Base-by-base conservation (phyloP, 164 flowering plant species). In the Vitis rotundifolia region DNA sequence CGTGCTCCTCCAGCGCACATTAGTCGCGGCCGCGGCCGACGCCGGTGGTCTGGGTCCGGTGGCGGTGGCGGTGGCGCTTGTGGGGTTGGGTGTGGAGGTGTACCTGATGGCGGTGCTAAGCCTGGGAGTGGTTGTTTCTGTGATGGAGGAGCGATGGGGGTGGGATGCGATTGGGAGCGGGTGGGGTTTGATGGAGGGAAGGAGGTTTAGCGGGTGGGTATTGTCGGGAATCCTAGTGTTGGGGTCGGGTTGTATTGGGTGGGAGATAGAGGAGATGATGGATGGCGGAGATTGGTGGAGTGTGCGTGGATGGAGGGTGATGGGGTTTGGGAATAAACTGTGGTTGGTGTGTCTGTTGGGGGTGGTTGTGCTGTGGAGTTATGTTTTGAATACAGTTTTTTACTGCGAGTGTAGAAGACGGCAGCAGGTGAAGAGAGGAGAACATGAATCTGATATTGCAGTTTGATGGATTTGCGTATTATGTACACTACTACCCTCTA, bases 111-210 rank as follows among this genome's bases (percentile, higher is more conserved):
- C 84, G 47, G 82, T 86, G 12, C 11, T 76, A 74, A 76, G 88
- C 22, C 31, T 86, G 31, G 90, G 72, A 16, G 51, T 85, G 77
- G 90, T 86, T 68, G 86, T 77, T 11, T 85, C 92, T 64, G 74
- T 85, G 9, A 18, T 72, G 68, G 92, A 88, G 68, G 87, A 79
- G 66, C 69, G 64, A 60, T 64, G 51, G 28, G 90, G 92, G 18
- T 73, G 57, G 60, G 90, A 81, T 7, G 89, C 92, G 8, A 49
- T 88, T 54, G 56, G 68, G 50, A 71, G 49, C 14, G 92, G 83
- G 57, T 82, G 63, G 71, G 63, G 44, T 15, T 28, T 86, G 74
- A 82, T 86, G 87, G 79, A 61, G 58, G 85, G 82, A 57, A 76
- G 75, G 84, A 73, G 84, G 77, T 15, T 72, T 12, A 55, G 61